phyloP scores from a whole-genome alignment of 1,139 yeast species.

The Dujonia santamariae region DNA sequence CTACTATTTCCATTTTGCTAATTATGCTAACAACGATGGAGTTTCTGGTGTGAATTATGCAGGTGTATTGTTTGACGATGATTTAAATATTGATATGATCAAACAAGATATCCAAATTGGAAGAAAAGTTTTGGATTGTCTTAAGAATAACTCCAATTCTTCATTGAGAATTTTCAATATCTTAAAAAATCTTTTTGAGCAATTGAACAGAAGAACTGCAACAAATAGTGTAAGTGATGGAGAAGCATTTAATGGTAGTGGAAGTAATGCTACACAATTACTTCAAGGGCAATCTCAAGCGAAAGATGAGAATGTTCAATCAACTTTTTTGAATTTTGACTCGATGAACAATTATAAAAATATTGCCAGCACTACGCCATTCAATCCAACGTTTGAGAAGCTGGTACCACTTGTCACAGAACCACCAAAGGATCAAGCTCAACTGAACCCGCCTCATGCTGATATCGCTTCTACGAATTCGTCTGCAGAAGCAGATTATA shows the following conservation, averaged over 20 bases:
- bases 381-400: not conserved
- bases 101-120: conserved; percentile 80
- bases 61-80: conserved; percentile 54
- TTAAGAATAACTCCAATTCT: conserved; percentile 74
- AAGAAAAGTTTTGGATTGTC: conserved; percentile 63
- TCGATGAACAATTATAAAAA: conserved; percentile 27
- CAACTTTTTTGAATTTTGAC: conserved; percentile 34
- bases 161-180: conserved; percentile 79
- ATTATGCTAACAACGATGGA: conserved; percentile 23
- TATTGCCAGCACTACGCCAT: conserved; percentile 1
- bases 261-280: conserved; percentile 11
- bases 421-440: not conserved
- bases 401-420: not conserved
- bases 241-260: conserved; percentile 8
- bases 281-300: conserved; percentile 6
- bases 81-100: conserved; percentile 63
- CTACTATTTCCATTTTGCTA: conserved; percentile 76
- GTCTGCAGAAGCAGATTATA: conserved; percentile 31
- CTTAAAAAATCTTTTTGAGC: conserved; percentile 77
- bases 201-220: conserved; percentile 67
- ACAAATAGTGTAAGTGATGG: conserved; percentile 24
- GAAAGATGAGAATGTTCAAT: conserved; percentile 16
- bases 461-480: not conserved
- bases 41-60: conserved; percentile 39
- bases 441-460: not conserved